A percentile compares a stretch with the other conserved stretches of the same genome.
Evolutionary conservation across 148 eudicot species (phyloP).

Genomic region (Cornus suecica): DNA sequence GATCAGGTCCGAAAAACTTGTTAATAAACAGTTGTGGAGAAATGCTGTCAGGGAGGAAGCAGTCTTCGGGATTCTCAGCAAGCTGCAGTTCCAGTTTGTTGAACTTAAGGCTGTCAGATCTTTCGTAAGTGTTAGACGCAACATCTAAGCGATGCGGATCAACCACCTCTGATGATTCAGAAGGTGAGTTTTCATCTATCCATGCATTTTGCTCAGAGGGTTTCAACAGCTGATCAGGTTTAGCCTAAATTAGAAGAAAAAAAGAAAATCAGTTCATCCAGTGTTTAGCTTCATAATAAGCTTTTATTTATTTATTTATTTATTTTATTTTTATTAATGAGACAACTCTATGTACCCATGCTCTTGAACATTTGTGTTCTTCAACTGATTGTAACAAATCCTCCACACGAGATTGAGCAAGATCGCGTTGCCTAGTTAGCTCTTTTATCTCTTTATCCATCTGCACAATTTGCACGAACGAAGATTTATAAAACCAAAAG

Average conservation of each 20-base stretch:
- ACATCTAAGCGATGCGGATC: conserved; percentile 57
- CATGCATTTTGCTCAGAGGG: conserved; percentile 41
- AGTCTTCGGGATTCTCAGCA: conserved; percentile 38
- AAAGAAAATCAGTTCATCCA: conserved; percentile 2
- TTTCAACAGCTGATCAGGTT: conserved; percentile 11
- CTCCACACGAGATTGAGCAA: conserved; percentile 66
- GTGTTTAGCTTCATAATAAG: neutral
- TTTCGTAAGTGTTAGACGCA: conserved; percentile 36
- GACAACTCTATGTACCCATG: conserved; percentile 26
- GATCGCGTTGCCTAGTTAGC: conserved; percentile 68
- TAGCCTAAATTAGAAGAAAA: conserved; percentile 20
- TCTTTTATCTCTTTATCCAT: conserved; percentile 86
- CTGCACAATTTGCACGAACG: conserved; percentile 29
- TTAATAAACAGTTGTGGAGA: conserved; percentile 43
- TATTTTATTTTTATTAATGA: neutral
- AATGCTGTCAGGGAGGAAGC: conserved; percentile 38
- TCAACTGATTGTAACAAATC: conserved; percentile 47
- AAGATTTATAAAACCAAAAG: neutral
- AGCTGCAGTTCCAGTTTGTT: conserved; percentile 29
- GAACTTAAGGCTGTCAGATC: conserved; percentile 21
- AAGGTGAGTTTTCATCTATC: conserved; percentile 51
- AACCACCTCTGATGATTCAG: conserved; percentile 55
- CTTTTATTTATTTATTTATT: too few relatives aligned
- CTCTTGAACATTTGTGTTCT: conserved; percentile 28
- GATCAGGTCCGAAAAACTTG: conserved; percentile 49